These are phyloP conservation scores for Phytophthora sojae DNA, from an alignment of 352 stramenopile genomes.

Conservation along the genomic window DNA sequence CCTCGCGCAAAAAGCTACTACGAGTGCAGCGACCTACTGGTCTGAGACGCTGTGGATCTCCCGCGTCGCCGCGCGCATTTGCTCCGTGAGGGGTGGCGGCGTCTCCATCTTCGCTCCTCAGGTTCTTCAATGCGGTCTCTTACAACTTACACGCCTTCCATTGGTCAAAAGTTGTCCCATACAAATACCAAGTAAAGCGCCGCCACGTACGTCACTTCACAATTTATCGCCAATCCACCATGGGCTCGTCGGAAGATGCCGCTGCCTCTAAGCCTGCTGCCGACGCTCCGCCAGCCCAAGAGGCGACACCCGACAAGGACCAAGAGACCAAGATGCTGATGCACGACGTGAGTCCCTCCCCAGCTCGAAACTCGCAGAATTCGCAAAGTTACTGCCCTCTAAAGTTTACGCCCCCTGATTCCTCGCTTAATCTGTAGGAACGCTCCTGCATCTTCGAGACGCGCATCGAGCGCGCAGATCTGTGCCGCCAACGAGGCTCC, in stretches of 20 bases:
- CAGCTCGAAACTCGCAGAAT: conserved; percentile 12
- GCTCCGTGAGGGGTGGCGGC: conserved; percentile 45
- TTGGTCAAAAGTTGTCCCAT: conserved; percentile 7
- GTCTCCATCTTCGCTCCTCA: conserved; percentile 10
- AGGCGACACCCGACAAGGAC: conserved; percentile 20
- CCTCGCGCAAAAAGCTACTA: neutral
- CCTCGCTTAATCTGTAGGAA: conserved; percentile 49
- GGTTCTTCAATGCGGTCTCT: conserved; percentile 9
- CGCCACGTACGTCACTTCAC: conserved; percentile 27
- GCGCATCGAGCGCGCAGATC: conserved; percentile 67
- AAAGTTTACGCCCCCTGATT: conserved; percentile 7
- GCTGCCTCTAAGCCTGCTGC: neutral
- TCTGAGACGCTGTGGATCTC: conserved; percentile 61
- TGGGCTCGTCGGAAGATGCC: conserved; percentile 7
- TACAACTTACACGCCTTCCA: conserved; percentile 7
- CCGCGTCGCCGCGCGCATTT: conserved; percentile 59
- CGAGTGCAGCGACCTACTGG: conserved; percentile 40
- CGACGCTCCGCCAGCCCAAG: neutral
- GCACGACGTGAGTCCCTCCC: conserved; percentile 32
- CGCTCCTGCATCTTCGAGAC: conserved; percentile 88
- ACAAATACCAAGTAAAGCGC: conserved; percentile 9
- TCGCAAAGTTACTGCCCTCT: conserved; percentile 1
- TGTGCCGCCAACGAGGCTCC: conserved; percentile 76
- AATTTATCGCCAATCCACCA: conserved; percentile 24
- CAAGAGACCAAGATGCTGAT: conserved; percentile 45